Base-by-base conservation (phyloP, 2,329 filamentous ascomycete genomes). In the Beauveria australis region DNA sequence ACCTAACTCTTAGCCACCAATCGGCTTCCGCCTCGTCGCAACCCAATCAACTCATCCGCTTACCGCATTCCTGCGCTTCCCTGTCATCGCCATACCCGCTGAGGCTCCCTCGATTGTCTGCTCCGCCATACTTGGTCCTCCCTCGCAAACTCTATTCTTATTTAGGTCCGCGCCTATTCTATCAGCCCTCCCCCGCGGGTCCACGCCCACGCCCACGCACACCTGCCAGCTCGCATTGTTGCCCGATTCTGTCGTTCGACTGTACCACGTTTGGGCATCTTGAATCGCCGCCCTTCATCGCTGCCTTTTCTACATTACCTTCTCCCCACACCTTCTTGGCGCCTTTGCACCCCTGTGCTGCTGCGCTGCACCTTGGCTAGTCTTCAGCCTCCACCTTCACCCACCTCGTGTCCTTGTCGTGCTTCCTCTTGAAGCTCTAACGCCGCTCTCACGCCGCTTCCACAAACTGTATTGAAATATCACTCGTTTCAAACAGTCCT, bases 71-170 rank as follows among this genome's bases (percentile, higher is more conserved):
- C 3, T 55, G 30, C 24, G 22, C n/a, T 24, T 43, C 33, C 16
- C 30, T 37, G 49, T 33, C 49, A n/a, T 18, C 41, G 28, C n/a
- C 43, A 10, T 49, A 26, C 54, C 28, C 28, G 19, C 54, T 48
- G 22, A 28, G 26, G 8, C 30, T 49, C 9, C 22, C 18, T 8
- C 46, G 30, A n/a, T 41, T 22, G 8, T 48, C 44, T 28, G 8
- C 44, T 57, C 54, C n/a, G 54, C 44, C 54, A 49, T 57, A 48
- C 44, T 49, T 57, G 44, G 30, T 9, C 30, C 54, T 26, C 30
- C 30, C 22, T 49, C 26, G 44, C 44, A 57, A 57, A 57, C 54
- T 57, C 30, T 57, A 57, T 57, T 57, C 40, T 41, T 56, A 26
- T 47, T 41, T 49, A 28, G 44, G 44, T 37, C 54, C 26, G 54